phyloP scores from a whole-genome alignment of 805 yeast genomes.

The Lachancea meyersii region DNA sequence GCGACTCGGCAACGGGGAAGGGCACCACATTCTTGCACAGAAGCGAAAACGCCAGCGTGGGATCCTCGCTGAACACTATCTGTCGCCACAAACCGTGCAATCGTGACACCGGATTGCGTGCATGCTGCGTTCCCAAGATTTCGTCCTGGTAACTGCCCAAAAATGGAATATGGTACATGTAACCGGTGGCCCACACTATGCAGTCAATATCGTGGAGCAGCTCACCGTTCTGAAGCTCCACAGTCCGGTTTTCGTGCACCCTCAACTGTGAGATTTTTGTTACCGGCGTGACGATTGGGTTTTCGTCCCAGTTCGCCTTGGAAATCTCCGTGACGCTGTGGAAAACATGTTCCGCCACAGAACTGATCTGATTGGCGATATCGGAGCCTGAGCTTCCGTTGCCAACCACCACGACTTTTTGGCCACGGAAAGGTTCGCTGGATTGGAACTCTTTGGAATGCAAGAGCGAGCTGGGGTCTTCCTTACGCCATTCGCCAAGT shows the following conservation, averaged over 20 bases:
- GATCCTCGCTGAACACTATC: slow-evolving; percentile 50
- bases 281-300: slow-evolving; percentile 13
- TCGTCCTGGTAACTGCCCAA: slow-evolving; percentile 25
- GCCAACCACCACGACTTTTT: slow-evolving; percentile 36
- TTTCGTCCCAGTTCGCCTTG: slow-evolving; percentile 15
- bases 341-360: slow-evolving; percentile 27
- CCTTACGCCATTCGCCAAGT: slow-evolving; percentile 32
- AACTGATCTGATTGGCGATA: slow-evolving; percentile 37
- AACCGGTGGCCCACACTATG: slow-evolving; percentile 47
- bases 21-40: slow-evolving; percentile 58
- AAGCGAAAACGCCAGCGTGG: slow-evolving; percentile 58
- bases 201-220: slow-evolving; percentile 32
- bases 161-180: slow-evolving; percentile 43
- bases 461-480: slow-evolving; percentile 22
- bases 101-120: slow-evolving; percentile 12
- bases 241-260: slow-evolving; percentile 17
- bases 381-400: slow-evolving; percentile 41
- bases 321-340: slow-evolving; percentile 59
- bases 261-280: slow-evolving; percentile 32
- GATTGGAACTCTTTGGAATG: slow-evolving; percentile 38
- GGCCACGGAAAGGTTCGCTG: slow-evolving; percentile 30
- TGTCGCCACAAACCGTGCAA: slow-evolving; percentile 53
- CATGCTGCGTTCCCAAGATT: slow-evolving; percentile 20
- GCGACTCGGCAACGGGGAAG: slow-evolving; percentile 55
- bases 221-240: slow-evolving; percentile 32